A percentile compares a stretch with the other conserved stretches of the same genome.
Conservation (phyloP, 1,284 basidiomycete genomes). For the Nidula niveotomentosa region DNA sequence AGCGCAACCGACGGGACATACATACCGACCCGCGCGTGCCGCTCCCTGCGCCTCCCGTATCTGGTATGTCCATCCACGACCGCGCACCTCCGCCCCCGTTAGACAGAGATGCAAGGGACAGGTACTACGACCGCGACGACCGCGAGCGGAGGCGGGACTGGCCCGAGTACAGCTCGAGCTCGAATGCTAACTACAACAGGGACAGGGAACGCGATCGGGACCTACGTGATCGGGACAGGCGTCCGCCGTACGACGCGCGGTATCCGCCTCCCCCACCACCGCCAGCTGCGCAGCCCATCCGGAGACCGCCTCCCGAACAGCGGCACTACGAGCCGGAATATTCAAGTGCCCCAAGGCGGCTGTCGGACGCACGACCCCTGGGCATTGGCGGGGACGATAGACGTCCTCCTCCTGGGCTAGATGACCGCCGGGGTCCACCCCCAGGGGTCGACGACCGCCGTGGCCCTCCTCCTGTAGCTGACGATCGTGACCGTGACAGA, state of each 20-base stretch:
- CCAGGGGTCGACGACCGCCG: conserved; percentile 13
- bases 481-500: conserved; percentile 4
- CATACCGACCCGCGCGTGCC: too few relatives aligned
- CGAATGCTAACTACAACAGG: conserved; percentile 11
- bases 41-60: not conserved
- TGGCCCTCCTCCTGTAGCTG: conserved; percentile 11
- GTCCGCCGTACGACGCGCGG: not conserved
- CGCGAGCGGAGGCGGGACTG: conserved; percentile 15
- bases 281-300: conserved; percentile 28
- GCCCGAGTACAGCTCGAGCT: too few relatives aligned
- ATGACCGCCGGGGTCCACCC: conserved; percentile 15
- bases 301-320: conserved; percentile 24
- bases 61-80: conserved; percentile 5
- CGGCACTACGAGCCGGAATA: conserved; percentile 43
- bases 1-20: not conserved
- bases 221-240: conserved; percentile 20
- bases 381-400: too few relatives aligned
- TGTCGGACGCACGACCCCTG: conserved; percentile 18
- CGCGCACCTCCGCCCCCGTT: conserved; percentile 11
- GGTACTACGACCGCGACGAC: conserved; percentile 24
- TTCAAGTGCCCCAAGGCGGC: conserved; percentile 26
- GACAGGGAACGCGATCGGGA: conserved; percentile 24
- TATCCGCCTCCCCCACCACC: too few relatives aligned
- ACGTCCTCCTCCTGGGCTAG: too few relatives aligned
- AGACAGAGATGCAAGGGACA: conserved; percentile 14